Conservation (phyloP, 768 basidiomycete genomes). For the Auriculariales sp. region DNA sequence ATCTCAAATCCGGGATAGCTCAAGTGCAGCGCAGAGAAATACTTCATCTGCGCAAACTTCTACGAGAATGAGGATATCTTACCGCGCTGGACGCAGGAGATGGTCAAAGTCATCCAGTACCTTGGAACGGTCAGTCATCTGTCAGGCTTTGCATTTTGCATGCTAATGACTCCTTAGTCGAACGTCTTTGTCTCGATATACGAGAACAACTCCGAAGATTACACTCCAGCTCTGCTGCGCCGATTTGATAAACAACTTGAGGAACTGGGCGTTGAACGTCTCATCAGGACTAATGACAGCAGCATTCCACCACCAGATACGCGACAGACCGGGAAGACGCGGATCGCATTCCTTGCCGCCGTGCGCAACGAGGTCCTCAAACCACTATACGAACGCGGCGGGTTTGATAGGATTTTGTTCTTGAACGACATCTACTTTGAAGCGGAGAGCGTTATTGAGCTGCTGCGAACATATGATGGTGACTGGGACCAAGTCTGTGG, state of each 20-base stretch:
- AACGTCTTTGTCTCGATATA: background rate
- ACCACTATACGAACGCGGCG: conserved; percentile 19
- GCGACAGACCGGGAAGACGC: conserved; percentile 8
- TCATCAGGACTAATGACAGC: background rate
- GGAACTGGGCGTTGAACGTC: background rate
- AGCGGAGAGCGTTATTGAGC: conserved; percentile 24
- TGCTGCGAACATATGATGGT: conserved; percentile 22
- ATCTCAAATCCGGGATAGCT: background rate
- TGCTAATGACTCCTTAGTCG: background rate
- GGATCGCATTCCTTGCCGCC: conserved; percentile 23
- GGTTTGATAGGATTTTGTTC: conserved; percentile 26
- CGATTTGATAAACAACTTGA: background rate
- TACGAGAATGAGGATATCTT: conserved; percentile 23
- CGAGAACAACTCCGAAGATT: background rate
- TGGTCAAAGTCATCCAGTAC: conserved; percentile 21
- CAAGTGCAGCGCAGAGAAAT: conserved; percentile 11
- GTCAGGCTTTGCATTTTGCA: background rate
- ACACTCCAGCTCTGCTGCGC: background rate
- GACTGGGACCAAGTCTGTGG: conserved; percentile 31
- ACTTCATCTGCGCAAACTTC: conserved; percentile 28
- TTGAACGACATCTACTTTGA: conserved; percentile 28
- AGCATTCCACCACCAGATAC: background rate
- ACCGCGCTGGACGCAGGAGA: conserved; percentile 23
- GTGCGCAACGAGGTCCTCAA: conserved; percentile 27
- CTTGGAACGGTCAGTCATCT: conserved; percentile 17